Percentiles rank a stretch among this genome's conserved stretches.
Evolutionary conservation across 805 yeast species (phyloP).

Genomic region (Hanseniaspora osmophila): DNA sequence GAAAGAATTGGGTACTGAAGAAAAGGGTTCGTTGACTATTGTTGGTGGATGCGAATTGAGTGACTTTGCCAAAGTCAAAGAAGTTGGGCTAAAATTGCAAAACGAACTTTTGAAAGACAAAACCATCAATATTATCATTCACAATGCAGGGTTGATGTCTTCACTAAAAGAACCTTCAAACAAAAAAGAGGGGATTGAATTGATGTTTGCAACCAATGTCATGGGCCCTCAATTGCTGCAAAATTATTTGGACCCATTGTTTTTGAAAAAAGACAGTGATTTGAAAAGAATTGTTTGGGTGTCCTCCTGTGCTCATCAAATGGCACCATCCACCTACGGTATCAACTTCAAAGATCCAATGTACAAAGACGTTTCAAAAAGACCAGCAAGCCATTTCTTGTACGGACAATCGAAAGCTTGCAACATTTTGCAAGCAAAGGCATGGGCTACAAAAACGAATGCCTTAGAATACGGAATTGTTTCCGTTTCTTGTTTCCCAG

Average conservation of each 20-base stretch:
- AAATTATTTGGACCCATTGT: slow-evolving; percentile 24
- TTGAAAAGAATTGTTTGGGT: slow-evolving; percentile 28
- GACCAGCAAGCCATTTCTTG: slow-evolving; percentile 11
- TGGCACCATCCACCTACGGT: slow-evolving; percentile 20
- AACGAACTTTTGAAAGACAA: slow-evolving; percentile 8
- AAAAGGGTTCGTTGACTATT: slow-evolving; percentile 15
- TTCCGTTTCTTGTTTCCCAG: slow-evolving; percentile 26
- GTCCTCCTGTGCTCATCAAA: slow-evolving; percentile 22
- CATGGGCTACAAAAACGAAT: slow-evolving; percentile 21
- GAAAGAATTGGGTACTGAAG: slow-evolving; percentile 12
- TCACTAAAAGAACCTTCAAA: slow-evolving; percentile 17
- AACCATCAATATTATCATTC: slow-evolving; percentile 21
- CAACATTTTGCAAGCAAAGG: slow-evolving; percentile 22
- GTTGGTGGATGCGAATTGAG: slow-evolving; percentile 24
- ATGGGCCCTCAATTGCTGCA: slow-evolving; percentile 27
- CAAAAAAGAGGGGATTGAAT: slow-evolving; percentile 22
- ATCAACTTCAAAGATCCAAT: slow-evolving; percentile 21
- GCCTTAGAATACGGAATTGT: slow-evolving; percentile 18
- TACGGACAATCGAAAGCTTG: slow-evolving; percentile 30
- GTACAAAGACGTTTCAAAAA: slow-evolving; percentile 9
- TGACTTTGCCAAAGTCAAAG: slow-evolving; percentile 24
- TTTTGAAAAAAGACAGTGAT: slow-evolving; percentile 19
- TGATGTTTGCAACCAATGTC: slow-evolving; percentile 25
- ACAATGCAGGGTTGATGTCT: slow-evolving; percentile 26
- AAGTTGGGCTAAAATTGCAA: slow-evolving; percentile 16